Evolutionary conservation across 2,329 filamentous ascomycete species (phyloP), one percentile per base, ranked within the genome.

Genomic region (Colletotrichum kahawae): DNA sequence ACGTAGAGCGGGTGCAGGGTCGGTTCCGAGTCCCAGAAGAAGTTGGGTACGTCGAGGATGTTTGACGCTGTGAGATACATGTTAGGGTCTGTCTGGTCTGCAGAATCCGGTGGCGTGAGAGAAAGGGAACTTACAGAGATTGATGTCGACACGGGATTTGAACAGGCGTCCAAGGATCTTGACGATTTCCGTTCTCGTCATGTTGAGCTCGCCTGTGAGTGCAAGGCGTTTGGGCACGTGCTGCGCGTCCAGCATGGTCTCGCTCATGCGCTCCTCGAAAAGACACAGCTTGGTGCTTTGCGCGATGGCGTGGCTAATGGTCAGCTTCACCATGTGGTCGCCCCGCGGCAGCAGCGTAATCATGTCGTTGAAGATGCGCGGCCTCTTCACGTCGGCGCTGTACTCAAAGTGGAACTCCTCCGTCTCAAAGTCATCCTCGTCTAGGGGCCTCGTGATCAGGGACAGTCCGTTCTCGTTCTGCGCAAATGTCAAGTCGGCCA

Each of bases 371-470:
- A 97, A 99, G 34, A 99, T 94, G 71, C 97, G 92, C 6, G 97
- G 97, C 65, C 96, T 92, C 77, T 95, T 93, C 38, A 97, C 95
- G 73, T 95, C 90, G 1, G 92, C 90, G 80, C 95, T 98, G 87
- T 99, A 99, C 84, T 98, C 96, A 82, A 99, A 99, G 82, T 99
- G 96, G 80, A 99, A 98, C 82, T 98, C 96, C 82, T 99, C 97
- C 1, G 94, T 99, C 86, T 99, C 97, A 79, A 97, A 98, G 82
- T 98, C 96, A 78, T 93, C 93, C 83, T 98, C 95, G 71, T 95
- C 92, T 27, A 98, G 88, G 1, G 96, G 95, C 38, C 95, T 91
- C 2, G 93, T 94, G 36, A 95, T 93, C 8, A 99, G 90, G 13
- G 93, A 91, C 21, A 86, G 82, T 64, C 90, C 89, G 21, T 90